phyloP scores from a whole-genome alignment of 202 grass and related monocot genomes.

The Bolboschoenoplectus hybrid region DNA sequence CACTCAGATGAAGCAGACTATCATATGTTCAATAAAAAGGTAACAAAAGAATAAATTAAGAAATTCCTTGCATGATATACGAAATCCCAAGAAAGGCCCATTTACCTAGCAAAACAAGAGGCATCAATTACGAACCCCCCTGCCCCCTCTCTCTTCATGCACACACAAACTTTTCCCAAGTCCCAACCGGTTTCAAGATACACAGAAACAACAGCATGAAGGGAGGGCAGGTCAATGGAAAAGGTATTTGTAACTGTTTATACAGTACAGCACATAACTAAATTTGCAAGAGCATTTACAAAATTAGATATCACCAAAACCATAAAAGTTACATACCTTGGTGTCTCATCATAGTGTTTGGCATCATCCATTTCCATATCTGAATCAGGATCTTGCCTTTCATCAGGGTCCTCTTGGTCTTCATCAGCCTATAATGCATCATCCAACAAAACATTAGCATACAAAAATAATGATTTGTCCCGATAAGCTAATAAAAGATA shows the following conservation, averaged over 20 bases:
- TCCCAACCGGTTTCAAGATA: not conserved
- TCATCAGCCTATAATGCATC: slow-evolving; percentile 67
- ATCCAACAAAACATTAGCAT: slow-evolving; percentile 36
- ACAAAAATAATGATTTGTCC: not conserved
- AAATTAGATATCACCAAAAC: slow-evolving; percentile 12
- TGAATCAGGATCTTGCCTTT: slow-evolving; percentile 67
- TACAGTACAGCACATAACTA: not conserved
- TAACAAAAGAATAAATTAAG: not conserved
- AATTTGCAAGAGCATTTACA: not conserved
- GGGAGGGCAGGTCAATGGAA: too few species aligned
- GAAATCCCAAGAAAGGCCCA: not conserved
- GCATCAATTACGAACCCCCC: not conserved
- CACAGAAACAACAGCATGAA: not conserved
- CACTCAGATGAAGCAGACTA: not conserved
- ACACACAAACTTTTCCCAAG: not conserved
- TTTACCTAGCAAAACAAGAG: slow-evolving; percentile 8
- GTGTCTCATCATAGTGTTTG: slow-evolving; percentile 50
- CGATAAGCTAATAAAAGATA: slow-evolving; percentile 40
- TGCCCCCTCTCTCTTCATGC: not conserved
- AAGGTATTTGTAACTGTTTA: not conserved
- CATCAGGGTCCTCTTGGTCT: slow-evolving; percentile 73
- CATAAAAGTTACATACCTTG: slow-evolving; percentile 48
- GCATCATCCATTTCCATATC: slow-evolving; percentile 70
- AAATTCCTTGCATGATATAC: not conserved
- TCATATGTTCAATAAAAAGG: slow-evolving; percentile 10